A percentile compares a stretch with the other conserved stretches of the same genome.
Conservation (phyloP, 805 yeast genomes). For the Hagleromyces aurorensis region DNA sequence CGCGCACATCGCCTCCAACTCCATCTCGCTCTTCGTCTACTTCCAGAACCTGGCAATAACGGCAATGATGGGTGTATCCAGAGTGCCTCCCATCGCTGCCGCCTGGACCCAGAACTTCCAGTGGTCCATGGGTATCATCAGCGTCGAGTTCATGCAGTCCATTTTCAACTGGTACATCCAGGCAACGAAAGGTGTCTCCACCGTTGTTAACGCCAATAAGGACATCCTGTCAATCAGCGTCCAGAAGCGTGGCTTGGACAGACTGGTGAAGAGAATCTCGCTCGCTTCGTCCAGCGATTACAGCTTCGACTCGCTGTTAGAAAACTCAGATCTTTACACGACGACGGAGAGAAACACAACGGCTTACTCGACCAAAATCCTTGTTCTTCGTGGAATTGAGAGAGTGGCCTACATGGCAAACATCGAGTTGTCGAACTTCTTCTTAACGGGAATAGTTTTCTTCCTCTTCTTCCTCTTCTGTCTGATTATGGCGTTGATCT, state of each 20-base stretch:
- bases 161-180: conserved; percentile 93
- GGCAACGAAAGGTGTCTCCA: conserved; percentile 84
- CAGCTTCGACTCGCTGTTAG: conserved; percentile 43
- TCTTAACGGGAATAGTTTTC: conserved; percentile 79
- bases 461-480: conserved; percentile 69
- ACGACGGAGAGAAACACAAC: conserved; percentile 57
- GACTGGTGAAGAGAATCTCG: conserved; percentile 33
- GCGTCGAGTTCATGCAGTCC: conserved; percentile 64
- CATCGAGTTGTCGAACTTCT: conserved; percentile 80
- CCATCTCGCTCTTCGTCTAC: conserved; percentile 84
- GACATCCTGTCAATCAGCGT: conserved; percentile 73
- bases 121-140: conserved; percentile 93
- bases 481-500: conserved; percentile 44
- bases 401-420: conserved; percentile 80
- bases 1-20: conserved; percentile 94
- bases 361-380: conserved; percentile 53
- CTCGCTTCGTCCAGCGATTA: conserved; percentile 30
- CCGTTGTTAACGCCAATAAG: conserved; percentile 60
- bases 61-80: conserved; percentile 89
- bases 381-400: conserved; percentile 83
- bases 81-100: conserved; percentile 93
- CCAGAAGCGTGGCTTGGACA: conserved; percentile 43
- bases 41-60: conserved; percentile 90
- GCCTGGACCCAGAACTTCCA: conserved; percentile 96
- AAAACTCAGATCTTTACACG: conserved; percentile 50